These are phyloP conservation scores for Elsinoe fawcettii DNA, from an alignment of 2,329 filamentous ascomycete species.

Conservation along the genomic window DNA sequence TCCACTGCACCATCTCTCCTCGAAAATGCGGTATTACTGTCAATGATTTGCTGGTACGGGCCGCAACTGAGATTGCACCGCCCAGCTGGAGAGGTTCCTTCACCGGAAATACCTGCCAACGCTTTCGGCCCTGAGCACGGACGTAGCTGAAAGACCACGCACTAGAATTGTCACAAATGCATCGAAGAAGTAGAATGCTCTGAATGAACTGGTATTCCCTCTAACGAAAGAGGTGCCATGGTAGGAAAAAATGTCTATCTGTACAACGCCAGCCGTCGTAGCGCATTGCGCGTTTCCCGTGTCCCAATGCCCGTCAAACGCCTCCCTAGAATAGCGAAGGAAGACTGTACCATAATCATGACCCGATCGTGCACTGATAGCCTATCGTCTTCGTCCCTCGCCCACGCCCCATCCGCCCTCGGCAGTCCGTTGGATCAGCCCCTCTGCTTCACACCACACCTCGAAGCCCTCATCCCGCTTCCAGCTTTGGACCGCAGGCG, in stretches of 20 bases:
- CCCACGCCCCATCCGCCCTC: constrained; percentile 27
- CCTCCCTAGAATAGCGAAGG: neutral
- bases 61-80: neutral
- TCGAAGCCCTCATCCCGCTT: constrained; percentile 28
- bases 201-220: neutral
- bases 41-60: neutral
- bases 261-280: neutral
- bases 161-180: neutral
- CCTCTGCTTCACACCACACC: constrained; percentile 34
- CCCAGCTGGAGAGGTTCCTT: neutral
- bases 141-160: neutral
- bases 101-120: neutral
- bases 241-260: neutral
- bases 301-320: neutral
- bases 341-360: neutral
- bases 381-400: constrained; percentile 19
- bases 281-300: neutral
- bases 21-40: neutral
- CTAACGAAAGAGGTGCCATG: neutral
- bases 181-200: neutral
- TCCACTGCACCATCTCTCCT: neutral
- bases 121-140: neutral
- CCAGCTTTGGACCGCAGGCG: constrained; percentile 32
- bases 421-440: constrained; percentile 28
- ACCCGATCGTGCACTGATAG: neutral